Conservation (phyloP, 164 flowering plant genomes). For the Piper betle region DNA sequence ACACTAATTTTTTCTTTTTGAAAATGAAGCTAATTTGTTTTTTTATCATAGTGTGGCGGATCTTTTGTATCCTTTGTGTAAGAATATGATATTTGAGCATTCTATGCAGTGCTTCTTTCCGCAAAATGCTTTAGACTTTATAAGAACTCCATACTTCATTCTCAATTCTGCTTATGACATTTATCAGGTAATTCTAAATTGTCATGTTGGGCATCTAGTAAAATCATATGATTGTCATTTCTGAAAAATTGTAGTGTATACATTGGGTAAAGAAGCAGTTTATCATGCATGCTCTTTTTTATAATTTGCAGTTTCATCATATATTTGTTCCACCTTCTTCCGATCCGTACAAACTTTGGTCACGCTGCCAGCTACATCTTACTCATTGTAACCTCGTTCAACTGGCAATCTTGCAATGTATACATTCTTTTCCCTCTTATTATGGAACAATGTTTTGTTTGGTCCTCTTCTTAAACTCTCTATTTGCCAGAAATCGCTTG, state of each 20-base stretch:
- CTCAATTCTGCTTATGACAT: slow-evolving; percentile 82
- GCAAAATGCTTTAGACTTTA: slow-evolving; percentile 48
- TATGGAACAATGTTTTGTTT: neutral
- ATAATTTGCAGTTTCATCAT: slow-evolving; percentile 58
- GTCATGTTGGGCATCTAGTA: neutral
- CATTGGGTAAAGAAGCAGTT: neutral
- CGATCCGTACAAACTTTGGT: slow-evolving; percentile 61
- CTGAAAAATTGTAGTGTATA: neutral
- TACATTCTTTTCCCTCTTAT: neutral
- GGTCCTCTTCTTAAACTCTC: neutral
- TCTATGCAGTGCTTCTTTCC: slow-evolving; percentile 86
- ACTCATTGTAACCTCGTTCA: slow-evolving; percentile 39
- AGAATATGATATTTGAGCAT: neutral
- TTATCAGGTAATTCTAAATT: neutral
- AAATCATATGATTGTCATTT: neutral
- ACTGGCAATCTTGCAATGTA: slow-evolving; percentile 63
- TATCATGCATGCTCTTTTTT: neutral
- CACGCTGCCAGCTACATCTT: slow-evolving; percentile 46
- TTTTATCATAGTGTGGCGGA: neutral
- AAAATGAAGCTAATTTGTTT: neutral
- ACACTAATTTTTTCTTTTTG: neutral
- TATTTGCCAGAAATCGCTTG: neutral
- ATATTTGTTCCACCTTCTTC: slow-evolving; percentile 69
- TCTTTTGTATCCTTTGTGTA: neutral
- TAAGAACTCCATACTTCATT: slow-evolving; percentile 64